Evolutionary conservation across 768 basidiomycete genomes (phyloP), one percentile per base, ranked within the genome.

Genomic region (Lactarius deliciosus): DNA sequence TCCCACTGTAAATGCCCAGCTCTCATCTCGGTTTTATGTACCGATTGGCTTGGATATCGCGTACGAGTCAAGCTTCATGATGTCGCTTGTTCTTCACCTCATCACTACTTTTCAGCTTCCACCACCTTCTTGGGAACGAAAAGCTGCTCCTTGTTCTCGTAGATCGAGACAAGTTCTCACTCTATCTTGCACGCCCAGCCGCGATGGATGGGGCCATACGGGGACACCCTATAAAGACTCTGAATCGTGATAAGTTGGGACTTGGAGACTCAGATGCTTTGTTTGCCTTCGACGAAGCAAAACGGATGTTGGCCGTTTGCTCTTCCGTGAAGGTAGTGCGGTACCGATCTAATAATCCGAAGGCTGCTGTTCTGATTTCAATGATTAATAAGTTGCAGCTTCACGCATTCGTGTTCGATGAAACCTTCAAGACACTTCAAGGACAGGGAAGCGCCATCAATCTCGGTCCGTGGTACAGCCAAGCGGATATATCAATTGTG

Each of bases 261-360:
- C 73, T 76, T 2, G 50, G 50, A 53, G 75, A 81, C 10, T 77
- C 56, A 0, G 50, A 11, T 53, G 78, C 50, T 18, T 81, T 11
- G 54, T 57, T 86, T 5, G 77, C 85, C 0, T 85, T 80, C 62
- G 84, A 87, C 59, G 85, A 86, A 68, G 72, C 75, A 10, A 83
- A 80, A 69, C 79, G 81, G 1, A 79, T 82, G 75, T 69, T 87
- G 18, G 79, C 80, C 0, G 63, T 86, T 0, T 81, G 83, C 63
- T 76, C 79, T 5, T 72, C 77, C 0, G 74, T 75, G 4, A 84
- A 80, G 76, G 83, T 79, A n/a, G 1, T 64, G 57, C 28, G 10
- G 50, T 45, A 57, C 22, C 32, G 15, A 36, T n/a, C 25, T 2
- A 25, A 25, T 53, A 25, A 32, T n/a, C 11, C 22, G 41, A 50